A percentile compares a stretch with the other conserved stretches of the same genome.
Evolutionary conservation across 768 basidiomycete species (phyloP).

Genomic region (Suillus clintonianus): DNA sequence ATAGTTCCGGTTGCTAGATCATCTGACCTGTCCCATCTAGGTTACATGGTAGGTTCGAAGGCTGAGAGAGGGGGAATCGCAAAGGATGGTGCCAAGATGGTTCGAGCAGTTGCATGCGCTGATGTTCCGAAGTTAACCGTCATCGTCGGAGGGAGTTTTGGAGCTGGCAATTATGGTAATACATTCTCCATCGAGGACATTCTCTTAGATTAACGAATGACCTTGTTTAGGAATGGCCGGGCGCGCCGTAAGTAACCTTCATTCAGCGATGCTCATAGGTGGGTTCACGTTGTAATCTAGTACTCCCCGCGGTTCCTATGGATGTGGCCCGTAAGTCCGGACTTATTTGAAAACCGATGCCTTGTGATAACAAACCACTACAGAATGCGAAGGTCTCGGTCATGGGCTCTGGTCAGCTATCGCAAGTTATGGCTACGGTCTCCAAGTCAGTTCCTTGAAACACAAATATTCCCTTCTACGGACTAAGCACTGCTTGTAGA

Average conservation of each 20-base stretch:
- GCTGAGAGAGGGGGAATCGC: conserved; percentile 94
- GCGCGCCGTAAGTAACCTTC: conserved; percentile 63
- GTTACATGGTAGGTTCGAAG: conserved; percentile 97
- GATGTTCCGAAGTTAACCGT: conserved; percentile 95
- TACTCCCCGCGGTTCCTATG: conserved; percentile 95
- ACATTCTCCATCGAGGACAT: background rate
- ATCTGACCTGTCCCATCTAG: conserved; percentile 32
- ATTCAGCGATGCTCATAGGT: background rate
- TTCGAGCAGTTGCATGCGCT: conserved; percentile 90
- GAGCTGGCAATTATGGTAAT: conserved; percentile 91
- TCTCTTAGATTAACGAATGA: conserved; percentile 12
- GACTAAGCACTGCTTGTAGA: conserved; percentile 37
- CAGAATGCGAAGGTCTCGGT: conserved; percentile 92
- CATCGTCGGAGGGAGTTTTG: conserved; percentile 90
- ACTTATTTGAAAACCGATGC: conserved; percentile 1
- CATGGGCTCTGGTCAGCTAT: conserved; percentile 93
- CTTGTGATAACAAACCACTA: background rate
- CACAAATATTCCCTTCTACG: background rate
- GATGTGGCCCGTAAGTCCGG: conserved; percentile 89
- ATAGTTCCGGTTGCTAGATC: background rate
- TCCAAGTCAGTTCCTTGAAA: conserved; percentile 61
- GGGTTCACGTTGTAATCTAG: conserved; percentile 35
- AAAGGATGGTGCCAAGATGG: conserved; percentile 96
- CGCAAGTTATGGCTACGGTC: conserved; percentile 89
- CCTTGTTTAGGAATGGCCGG: conserved; percentile 79